These are phyloP conservation scores for Paramecium sexaurelia DNA, from an alignment of 73 alveolate species.

Conservation along the genomic window DNA sequence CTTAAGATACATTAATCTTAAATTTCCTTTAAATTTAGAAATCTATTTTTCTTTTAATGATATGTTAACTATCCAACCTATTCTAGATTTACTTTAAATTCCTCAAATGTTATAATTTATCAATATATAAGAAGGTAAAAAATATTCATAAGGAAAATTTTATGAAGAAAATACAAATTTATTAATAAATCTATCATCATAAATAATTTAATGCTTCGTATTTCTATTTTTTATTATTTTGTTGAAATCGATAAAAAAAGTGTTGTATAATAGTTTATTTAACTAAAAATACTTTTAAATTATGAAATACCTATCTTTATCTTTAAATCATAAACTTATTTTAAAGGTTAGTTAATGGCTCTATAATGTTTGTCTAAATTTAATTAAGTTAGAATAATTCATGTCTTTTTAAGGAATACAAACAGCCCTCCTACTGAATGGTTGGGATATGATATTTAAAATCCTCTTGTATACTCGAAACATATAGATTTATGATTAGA, in stretches of 20 bases:
- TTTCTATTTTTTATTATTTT: too few relatives aligned
- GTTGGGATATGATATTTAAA: not conserved
- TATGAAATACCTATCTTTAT: not conserved
- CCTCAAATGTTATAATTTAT: not conserved
- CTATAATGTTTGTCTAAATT: too few relatives aligned
- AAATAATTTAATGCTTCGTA: too few relatives aligned
- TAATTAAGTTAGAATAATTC: not conserved
- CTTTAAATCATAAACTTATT: not conserved
- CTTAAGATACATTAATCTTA: not conserved
- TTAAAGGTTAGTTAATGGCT: not conserved
- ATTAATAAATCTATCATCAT: not conserved
- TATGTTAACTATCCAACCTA: not conserved
- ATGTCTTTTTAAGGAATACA: not conserved
- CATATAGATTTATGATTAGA: too few relatives aligned
- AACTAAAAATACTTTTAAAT: not conserved
- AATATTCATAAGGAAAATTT: not conserved
- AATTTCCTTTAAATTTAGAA: not conserved
- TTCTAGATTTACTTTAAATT: not conserved
- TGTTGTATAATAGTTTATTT: not conserved
- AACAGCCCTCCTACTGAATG: not conserved
- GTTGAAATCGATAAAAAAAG: not conserved
- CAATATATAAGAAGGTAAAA: too few relatives aligned
- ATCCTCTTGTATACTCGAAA: too few relatives aligned
- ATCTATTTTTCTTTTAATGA: not conserved
- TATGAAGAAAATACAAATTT: not conserved